These are phyloP conservation scores for Flaveria sonorensis DNA, from an alignment of 129 eudicot species.

Conservation along the genomic window DNA sequence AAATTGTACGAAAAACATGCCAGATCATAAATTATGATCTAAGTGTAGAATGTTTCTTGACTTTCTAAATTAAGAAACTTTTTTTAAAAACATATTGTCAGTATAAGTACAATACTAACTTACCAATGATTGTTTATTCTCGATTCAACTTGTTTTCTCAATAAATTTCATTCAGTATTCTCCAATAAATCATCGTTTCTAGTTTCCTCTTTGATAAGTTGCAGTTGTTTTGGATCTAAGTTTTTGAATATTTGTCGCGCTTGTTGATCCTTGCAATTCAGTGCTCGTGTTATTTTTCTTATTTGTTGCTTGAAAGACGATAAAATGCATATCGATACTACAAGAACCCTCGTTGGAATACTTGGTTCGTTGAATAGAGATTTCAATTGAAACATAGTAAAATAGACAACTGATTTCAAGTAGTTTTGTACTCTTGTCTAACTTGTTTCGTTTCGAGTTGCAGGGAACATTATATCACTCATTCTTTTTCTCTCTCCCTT, in stretches of 20 bases:
- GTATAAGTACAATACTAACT: constrained; percentile 24
- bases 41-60: constrained; percentile 17
- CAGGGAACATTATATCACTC: constrained; percentile 75
- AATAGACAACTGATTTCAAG: neutral
- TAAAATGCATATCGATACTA: constrained; percentile 29
- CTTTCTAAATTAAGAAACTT: constrained; percentile 28
- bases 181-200: neutral
- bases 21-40: constrained; percentile 24
- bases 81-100: constrained; percentile 4
- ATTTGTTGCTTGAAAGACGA: constrained; percentile 26
- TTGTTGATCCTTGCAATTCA: neutral
- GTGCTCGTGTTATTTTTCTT: constrained; percentile 2
- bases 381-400: neutral
- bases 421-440: neutral
- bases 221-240: constrained; percentile 17
- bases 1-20: constrained; percentile 34
- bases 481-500: constrained; percentile 76
- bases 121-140: neutral
- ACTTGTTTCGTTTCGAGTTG: constrained; percentile 10
- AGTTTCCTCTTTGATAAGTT: neutral
- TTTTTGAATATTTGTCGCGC: neutral
- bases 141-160: too few species aligned
- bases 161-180: neutral
- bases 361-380: constrained; percentile 48
- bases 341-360: constrained; percentile 59